These are phyloP conservation scores for Kwoniella heveanensis DNA, from an alignment of 768 basidiomycete genomes.

Conservation along the genomic window DNA sequence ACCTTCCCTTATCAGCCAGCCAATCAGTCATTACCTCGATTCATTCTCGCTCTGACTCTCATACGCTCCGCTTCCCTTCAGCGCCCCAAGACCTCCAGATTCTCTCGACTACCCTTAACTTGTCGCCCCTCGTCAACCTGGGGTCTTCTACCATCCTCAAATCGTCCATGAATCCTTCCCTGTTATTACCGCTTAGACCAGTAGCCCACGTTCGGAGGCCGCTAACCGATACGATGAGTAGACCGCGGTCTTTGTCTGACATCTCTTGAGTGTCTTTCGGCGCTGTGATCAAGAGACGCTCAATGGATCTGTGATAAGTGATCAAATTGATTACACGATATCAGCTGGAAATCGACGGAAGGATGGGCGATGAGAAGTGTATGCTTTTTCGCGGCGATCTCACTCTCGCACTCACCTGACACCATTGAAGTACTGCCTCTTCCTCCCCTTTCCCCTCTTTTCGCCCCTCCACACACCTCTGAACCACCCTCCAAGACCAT, in stretches of 20 bases:
- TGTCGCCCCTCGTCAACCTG: conserved; percentile 67
- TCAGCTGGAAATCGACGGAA: no score
- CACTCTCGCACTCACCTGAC: conserved; percentile 69
- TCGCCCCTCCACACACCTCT: conserved; percentile 65
- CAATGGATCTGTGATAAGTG: conserved; percentile 53
- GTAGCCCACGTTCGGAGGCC: conserved; percentile 52
- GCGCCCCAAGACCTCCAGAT: conserved; percentile 87
- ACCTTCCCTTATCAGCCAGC: no score
- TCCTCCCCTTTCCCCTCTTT: conserved; percentile 58
- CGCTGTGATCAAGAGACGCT: conserved; percentile 45
- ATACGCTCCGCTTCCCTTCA: conserved; percentile 32
- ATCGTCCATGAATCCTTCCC: conserved; percentile 76
- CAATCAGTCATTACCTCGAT: no score
- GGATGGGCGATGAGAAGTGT: not conserved
- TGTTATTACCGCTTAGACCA: conserved; percentile 39
- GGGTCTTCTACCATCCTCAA: conserved; percentile 79
- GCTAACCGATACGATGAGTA: conserved; percentile 51
- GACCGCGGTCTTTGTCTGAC: conserved; percentile 49
- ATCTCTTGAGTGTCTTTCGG: conserved; percentile 49
- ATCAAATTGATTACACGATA: no score
- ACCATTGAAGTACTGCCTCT: conserved; percentile 66
- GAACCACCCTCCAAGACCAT: conserved; percentile 65
- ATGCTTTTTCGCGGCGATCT: no score
- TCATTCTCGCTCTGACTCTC: no score
- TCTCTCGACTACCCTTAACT: conserved; percentile 73